These are phyloP conservation scores for Candida palmyrensis DNA, from an alignment of 805 yeast species.

Conservation along the genomic window DNA sequence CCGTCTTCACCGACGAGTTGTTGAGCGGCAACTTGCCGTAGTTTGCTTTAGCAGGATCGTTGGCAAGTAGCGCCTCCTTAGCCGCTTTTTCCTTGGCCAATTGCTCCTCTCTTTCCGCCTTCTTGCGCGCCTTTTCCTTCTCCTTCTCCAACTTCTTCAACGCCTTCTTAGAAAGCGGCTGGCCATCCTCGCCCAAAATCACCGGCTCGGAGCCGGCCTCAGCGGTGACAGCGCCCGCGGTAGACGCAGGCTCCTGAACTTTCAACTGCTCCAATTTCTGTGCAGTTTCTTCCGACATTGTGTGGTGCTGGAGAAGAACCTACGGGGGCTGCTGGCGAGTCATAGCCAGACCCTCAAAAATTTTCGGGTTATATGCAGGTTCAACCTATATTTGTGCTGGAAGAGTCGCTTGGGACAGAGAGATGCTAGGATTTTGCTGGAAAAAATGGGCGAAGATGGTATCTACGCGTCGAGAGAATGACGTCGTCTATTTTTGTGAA, in stretches of 20 bases:
- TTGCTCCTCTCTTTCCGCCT: slow-evolving; percentile 88
- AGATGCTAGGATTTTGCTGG: too few species aligned
- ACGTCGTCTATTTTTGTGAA: too few species aligned
- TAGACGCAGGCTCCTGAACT: slow-evolving; percentile 11
- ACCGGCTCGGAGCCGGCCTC: slow-evolving; percentile 18
- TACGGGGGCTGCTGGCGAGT: too few species aligned
- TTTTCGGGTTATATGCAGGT: too few species aligned
- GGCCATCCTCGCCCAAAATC: slow-evolving; percentile 65
- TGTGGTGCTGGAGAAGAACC: too few species aligned
- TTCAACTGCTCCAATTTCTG: slow-evolving; percentile 21
- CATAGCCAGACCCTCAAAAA: too few species aligned
- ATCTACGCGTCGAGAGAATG: too few species aligned
- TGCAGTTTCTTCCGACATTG: slow-evolving; percentile 20
- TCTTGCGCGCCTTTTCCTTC: slow-evolving; percentile 86
- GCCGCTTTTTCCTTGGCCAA: slow-evolving; percentile 83
- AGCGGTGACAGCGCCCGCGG: slow-evolving; percentile 10
- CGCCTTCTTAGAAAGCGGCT: slow-evolving; percentile 89
- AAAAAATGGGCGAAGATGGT: too few species aligned
- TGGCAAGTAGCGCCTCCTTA: slow-evolving; percentile 58
- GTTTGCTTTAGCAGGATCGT: slow-evolving; percentile 80
- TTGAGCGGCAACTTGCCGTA: slow-evolving; percentile 88
- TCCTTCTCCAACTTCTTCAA: slow-evolving; percentile 92
- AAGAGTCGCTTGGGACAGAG: too few species aligned
- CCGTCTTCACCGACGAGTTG: slow-evolving; percentile 71
- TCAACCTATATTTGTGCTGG: too few species aligned